A percentile compares a stretch with the other conserved stretches of the same genome.
phyloP scores from a whole-genome alignment of 768 basidiomycete genomes.

The Suillus decipiens region DNA sequence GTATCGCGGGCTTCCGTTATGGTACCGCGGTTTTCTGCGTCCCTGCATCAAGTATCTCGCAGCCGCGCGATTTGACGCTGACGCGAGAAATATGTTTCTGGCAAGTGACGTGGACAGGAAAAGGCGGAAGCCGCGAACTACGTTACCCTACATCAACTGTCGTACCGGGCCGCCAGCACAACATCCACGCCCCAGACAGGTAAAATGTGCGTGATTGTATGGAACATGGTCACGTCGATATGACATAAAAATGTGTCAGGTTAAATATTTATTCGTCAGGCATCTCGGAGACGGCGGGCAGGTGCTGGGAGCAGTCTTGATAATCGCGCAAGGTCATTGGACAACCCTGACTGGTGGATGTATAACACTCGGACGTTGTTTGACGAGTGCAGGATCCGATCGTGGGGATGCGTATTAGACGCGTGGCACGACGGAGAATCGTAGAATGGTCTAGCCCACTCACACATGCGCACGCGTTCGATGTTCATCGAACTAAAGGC shows the following conservation, averaged over 20 bases:
- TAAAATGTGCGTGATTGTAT: constrained; percentile 2
- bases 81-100: constrained; percentile 20
- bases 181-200: constrained; percentile 27
- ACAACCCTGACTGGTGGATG: neutral
- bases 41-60: constrained; percentile 23
- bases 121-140: constrained; percentile 15
- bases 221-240: neutral
- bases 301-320: constrained; percentile 1
- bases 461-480: constrained; percentile 1
- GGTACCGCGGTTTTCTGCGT: constrained; percentile 20
- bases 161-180: constrained; percentile 11
- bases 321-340: neutral
- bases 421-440: neutral
- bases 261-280: neutral
- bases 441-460: neutral
- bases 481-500: neutral
- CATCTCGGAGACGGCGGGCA: neutral
- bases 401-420: constrained; percentile 1
- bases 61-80: constrained; percentile 16
- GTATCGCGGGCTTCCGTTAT: constrained; percentile 3
- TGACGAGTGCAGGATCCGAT: neutral
- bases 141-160: constrained; percentile 16
- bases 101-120: constrained; percentile 16
- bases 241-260: neutral
- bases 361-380: neutral